Conservation (phyloP, 2,329 filamentous ascomycete genomes). For the Volutella citrinella region DNA sequence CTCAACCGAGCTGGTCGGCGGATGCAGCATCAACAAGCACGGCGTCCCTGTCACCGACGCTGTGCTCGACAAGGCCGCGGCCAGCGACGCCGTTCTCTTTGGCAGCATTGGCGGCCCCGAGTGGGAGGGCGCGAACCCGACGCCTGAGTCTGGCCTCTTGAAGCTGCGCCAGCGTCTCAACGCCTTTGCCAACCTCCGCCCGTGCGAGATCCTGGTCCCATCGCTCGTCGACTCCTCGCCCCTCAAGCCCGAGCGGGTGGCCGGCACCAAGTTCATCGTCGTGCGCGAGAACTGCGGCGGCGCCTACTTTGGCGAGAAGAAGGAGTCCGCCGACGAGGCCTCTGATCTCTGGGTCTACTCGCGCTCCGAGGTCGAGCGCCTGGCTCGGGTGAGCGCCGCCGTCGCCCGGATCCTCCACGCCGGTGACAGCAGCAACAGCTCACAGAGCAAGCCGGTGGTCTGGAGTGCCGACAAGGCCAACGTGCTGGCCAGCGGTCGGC, state of each 20-base stretch:
- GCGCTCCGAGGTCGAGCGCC: constrained; percentile 42
- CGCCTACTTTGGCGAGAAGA: constrained; percentile 47
- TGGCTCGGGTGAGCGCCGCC: constrained; percentile 43
- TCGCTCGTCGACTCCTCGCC: constrained; percentile 39
- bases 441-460: constrained; percentile 35
- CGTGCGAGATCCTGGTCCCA: constrained; percentile 43
- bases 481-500: constrained; percentile 46
- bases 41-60: constrained; percentile 41
- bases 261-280: constrained; percentile 46
- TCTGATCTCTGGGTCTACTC: constrained; percentile 48
- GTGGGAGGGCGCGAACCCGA: constrained; percentile 39
- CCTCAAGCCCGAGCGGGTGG: constrained; percentile 42
- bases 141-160: constrained; percentile 43
- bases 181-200: constrained; percentile 50
- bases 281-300: constrained; percentile 50
- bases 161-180: constrained; percentile 38
- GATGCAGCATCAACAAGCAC: constrained; percentile 42
- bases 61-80: constrained; percentile 38
- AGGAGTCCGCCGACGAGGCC: constrained; percentile 39
- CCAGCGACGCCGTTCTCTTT: constrained; percentile 44
- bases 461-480: constrained; percentile 52
- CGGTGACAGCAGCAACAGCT: constrained; percentile 19
- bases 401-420: constrained; percentile 36
- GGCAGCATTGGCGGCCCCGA: constrained; percentile 47
- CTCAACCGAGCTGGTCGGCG: constrained; percentile 28